Percentiles rank a stretch among this genome's conserved stretches.
phyloP scores from a whole-genome alignment of 2,329 filamentous ascomycete species.

The Fusarium denticulatum region DNA sequence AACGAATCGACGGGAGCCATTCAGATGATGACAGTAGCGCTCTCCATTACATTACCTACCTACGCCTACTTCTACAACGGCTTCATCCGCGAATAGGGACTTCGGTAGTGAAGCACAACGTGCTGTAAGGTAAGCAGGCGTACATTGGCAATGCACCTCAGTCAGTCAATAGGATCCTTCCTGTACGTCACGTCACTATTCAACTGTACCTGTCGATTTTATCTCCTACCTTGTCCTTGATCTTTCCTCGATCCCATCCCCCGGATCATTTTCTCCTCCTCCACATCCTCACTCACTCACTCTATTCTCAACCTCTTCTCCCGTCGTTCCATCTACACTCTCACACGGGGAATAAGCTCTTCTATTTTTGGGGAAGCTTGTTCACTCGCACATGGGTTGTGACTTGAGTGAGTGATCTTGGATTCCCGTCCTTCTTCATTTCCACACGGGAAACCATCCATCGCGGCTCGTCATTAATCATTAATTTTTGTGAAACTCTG shows the following conservation, averaged over 20 bases:
- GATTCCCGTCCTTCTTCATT: conserved; percentile 9
- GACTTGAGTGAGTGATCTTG: neutral
- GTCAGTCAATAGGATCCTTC: conserved; percentile 8
- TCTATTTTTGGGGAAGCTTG: conserved; percentile 4
- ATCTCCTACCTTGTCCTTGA: conserved; percentile 9
- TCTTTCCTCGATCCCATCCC: neutral
- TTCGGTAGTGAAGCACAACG: neutral
- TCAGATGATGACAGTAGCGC: neutral
- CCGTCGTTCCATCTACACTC: neutral
- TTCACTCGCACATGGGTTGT: neutral
- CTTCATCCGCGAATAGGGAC: conserved; percentile 1
- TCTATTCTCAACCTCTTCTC: neutral
- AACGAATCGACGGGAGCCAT: neutral
- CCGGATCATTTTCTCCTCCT: conserved; percentile 24
- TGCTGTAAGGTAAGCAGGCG: neutral
- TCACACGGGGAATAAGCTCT: neutral
- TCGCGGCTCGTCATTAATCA: conserved; percentile 19
- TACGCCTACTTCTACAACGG: neutral
- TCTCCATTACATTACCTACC: neutral
- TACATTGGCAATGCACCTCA: neutral
- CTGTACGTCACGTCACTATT: conserved; percentile 32
- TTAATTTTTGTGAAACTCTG: conserved; percentile 30
- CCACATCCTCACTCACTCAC: conserved; percentile 1
- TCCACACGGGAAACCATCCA: conserved; percentile 18
- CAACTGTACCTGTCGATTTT: conserved; percentile 12